Base-by-base conservation (phyloP, 2,329 filamentous ascomycete genomes). In the Alternaria hordeiaustralica region DNA sequence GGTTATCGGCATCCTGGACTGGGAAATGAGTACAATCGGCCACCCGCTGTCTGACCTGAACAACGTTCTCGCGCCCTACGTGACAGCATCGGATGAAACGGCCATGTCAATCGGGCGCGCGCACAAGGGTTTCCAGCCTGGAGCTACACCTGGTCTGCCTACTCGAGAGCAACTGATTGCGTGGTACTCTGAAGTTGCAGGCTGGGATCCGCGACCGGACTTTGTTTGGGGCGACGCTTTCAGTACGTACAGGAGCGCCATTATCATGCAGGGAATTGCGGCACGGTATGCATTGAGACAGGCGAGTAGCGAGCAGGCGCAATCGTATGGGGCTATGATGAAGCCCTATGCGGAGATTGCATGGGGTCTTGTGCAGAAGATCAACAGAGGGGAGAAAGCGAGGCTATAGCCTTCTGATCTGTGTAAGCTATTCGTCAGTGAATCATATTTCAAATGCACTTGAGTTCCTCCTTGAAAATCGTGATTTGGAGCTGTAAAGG, bases 1-100 rank as follows among this genome's bases (percentile, higher is more conserved):
- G 57, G 94, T 98, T 12, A 94, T 98, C 80, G 96, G 95, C 5
- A 94, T 98, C 58, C 83, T 98, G 6, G 96, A 99, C 87, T 91
- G 80, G 78, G 96, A 98, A 83, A 97, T 99, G 93, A 94, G 93
- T 36, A 98, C 96, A 0, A 90, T 97, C 58, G 96, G 96, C n/a
- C 95, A 99, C 79, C 96, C 96, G 1, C 87, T 98, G 21, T 95
- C 92, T 6, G 96, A 99, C 78, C 84, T 98, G 44, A 90, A 90
- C 79, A 98, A 98, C 81, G 84, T 98, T 18, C 79, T 90, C 18
- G 72, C 73, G 2, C 84, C 84, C 5, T 85, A 78, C 68, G 73
- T 82, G 3, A 82, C 80, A 8, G 82, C 83, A 1, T 71, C 71
- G 0, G 79, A 75, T 21, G 71, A 76, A 28, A 76, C 79, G 58